These are phyloP conservation scores for Phytophthora vignae DNA, from an alignment of 352 stramenopile genomes.

Conservation along the genomic window DNA sequence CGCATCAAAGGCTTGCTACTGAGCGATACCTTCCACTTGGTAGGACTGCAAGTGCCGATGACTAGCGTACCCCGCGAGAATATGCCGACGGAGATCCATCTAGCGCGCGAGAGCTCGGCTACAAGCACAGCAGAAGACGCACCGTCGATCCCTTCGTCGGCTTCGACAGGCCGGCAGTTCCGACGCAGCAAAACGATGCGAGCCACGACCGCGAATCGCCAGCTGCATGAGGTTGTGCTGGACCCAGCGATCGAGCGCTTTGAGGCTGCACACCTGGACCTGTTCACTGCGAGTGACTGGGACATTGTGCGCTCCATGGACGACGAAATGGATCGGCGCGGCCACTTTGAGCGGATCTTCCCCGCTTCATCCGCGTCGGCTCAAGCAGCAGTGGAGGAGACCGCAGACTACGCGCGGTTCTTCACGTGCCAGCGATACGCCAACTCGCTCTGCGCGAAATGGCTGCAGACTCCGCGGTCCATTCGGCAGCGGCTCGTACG, in stretches of 20 bases:
- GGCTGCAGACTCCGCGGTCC: conserved; percentile 52
- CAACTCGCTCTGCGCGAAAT: conserved; percentile 70
- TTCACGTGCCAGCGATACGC: conserved; percentile 73
- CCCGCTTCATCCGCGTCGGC: conserved; percentile 33
- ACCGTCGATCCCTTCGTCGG: conserved; percentile 8
- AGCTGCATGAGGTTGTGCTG: conserved; percentile 68
- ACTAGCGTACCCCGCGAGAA: conserved; percentile 33
- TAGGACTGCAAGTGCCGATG: conserved; percentile 63
- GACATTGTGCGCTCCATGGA: conserved; percentile 71
- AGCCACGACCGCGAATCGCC: conserved; percentile 41
- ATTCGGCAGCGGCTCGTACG: conserved; percentile 24
- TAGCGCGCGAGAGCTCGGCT: background rate
- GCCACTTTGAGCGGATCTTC: conserved; percentile 81
- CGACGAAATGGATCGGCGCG: conserved; percentile 72
- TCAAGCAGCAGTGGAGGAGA: conserved; percentile 22
- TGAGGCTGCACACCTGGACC: conserved; percentile 55
- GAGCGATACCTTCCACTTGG: conserved; percentile 83
- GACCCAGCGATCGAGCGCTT: conserved; percentile 52
- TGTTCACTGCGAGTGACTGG: conserved; percentile 68
- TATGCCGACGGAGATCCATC: conserved; percentile 26
- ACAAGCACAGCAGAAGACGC: background rate
- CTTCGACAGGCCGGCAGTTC: conserved; percentile 17
- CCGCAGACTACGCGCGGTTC: conserved; percentile 45
- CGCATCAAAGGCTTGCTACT: conserved; percentile 81
- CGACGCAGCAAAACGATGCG: conserved; percentile 33